Conservation (phyloP, 2,329 filamentous ascomycete species). For the Xylaria arbuscula region DNA sequence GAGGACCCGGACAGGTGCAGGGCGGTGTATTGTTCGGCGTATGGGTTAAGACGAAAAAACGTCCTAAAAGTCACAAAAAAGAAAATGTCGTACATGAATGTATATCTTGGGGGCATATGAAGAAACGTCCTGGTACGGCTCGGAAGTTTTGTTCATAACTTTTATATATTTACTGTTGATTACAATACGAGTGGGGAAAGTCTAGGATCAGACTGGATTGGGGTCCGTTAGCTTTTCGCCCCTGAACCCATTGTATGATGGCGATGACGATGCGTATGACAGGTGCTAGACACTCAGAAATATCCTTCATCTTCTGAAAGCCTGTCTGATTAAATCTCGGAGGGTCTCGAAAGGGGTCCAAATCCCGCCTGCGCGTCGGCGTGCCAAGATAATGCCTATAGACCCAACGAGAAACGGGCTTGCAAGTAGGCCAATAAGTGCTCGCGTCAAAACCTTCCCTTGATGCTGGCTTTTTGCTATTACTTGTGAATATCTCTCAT, state of each 20-base stretch:
- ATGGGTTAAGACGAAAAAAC: slow-evolving; percentile 33
- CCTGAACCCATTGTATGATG: slow-evolving; percentile 28
- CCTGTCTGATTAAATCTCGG: slow-evolving; percentile 10
- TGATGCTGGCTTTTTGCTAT: slow-evolving; percentile 76
- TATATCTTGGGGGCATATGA: not conserved
- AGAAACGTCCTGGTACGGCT: not conserved
- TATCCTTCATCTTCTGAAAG: slow-evolving; percentile 8
- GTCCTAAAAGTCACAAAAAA: not conserved
- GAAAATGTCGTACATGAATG: not conserved
- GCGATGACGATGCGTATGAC: slow-evolving; percentile 16
- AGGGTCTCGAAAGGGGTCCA: slow-evolving; percentile 34
- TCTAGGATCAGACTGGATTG: slow-evolving; percentile 2
- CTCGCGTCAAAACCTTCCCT: slow-evolving; percentile 66
- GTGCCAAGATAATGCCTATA: slow-evolving; percentile 39
- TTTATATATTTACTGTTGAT: slow-evolving; percentile 16
- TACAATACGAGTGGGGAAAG: not conserved
- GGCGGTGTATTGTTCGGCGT: slow-evolving; percentile 54
- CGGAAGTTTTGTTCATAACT: not conserved
- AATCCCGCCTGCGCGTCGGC: slow-evolving; percentile 22
- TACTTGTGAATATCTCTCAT: slow-evolving; percentile 89
- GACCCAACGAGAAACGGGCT: slow-evolving; percentile 41
- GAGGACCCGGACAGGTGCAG: slow-evolving; percentile 56
- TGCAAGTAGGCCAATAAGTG: slow-evolving; percentile 53
- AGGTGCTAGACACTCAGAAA: slow-evolving; percentile 4
- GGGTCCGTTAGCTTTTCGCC: slow-evolving; percentile 19